Percentiles rank a stretch among this genome's conserved stretches.
Conservation (phyloP, 331 rosid species). For the Malus hybrid region DNA sequence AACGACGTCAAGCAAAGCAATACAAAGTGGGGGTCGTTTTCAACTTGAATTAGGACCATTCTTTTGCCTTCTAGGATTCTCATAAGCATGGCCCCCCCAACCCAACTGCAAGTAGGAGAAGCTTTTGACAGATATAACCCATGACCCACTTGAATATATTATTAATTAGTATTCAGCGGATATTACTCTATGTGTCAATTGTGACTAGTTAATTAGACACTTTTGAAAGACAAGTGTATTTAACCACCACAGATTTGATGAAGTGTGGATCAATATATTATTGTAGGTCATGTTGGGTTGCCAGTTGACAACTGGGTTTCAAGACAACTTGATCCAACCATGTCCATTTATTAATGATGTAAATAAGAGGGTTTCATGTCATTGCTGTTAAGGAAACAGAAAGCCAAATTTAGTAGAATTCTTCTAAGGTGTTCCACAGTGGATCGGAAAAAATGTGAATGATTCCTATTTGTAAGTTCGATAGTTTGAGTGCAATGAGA, state of each 20-base stretch:
- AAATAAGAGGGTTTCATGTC: not conserved
- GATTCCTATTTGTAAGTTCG: too few species aligned
- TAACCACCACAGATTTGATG: not conserved
- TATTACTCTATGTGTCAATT: too few species aligned
- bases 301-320: not conserved
- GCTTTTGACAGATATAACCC: slow-evolving; percentile 13
- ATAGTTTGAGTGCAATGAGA: too few species aligned
- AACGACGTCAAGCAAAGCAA: slow-evolving; percentile 1
- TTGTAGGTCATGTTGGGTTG: too few species aligned
- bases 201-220: too few species aligned
- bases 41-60: not conserved
- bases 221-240: too few species aligned
- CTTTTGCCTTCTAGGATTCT: slow-evolving; percentile 18
- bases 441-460: too few species aligned
- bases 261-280: not conserved
- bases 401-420: not conserved
- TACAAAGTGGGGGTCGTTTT: slow-evolving; percentile 24
- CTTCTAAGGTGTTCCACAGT: not conserved
- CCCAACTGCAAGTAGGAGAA: slow-evolving; percentile 11
- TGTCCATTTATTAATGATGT: too few species aligned
- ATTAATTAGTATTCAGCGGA: too few species aligned
- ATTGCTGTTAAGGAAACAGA: not conserved
- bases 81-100: slow-evolving; percentile 7
- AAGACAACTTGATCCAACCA: not conserved
- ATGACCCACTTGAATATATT: too few species aligned